These are phyloP conservation scores for Candida labiduridarum DNA, from an alignment of 1,139 yeast species.

Conservation along the genomic window DNA sequence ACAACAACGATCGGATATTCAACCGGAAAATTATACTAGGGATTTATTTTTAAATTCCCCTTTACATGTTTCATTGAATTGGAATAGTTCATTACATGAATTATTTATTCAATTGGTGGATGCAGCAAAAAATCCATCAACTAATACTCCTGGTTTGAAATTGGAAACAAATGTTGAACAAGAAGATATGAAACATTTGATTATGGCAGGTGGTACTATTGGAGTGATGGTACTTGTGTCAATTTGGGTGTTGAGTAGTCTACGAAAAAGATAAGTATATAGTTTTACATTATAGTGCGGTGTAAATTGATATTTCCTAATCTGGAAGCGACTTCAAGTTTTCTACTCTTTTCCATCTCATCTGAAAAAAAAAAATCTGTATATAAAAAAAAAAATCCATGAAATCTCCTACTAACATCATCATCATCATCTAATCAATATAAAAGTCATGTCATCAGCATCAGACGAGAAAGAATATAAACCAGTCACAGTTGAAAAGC, in stretches of 20 bases:
- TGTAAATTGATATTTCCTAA: background rate
- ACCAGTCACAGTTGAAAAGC: conserved; percentile 86
- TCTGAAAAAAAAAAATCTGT: conserved; percentile 6
- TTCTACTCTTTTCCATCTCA: conserved; percentile 6
- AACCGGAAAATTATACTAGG: conserved; percentile 86
- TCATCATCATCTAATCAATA: background rate
- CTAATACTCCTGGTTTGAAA: conserved; percentile 80
- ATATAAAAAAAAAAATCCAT: background rate
- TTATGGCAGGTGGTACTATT: conserved; percentile 68
- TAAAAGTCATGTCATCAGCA: conserved; percentile 21
- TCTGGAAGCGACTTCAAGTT: background rate
- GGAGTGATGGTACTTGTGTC: conserved; percentile 62
- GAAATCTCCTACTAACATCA: background rate
- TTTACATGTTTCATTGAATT: conserved; percentile 82
- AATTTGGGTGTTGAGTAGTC: conserved; percentile 62
- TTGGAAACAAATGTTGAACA: conserved; percentile 59
- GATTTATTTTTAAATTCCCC: conserved; percentile 64
- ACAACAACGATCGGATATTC: conserved; percentile 82
- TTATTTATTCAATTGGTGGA: conserved; percentile 85
- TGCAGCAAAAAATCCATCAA: conserved; percentile 78
- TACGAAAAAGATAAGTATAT: conserved; percentile 11
- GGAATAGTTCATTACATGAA: conserved; percentile 87
- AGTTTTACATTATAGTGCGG: too few species aligned
- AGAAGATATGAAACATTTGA: conserved; percentile 48
- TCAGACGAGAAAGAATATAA: conserved; percentile 40